A percentile compares a stretch with the other conserved stretches of the same genome.
Evolutionary conservation across 2,329 filamentous ascomycete genomes (phyloP).

Genomic region (Pseudocercospora ulei): DNA sequence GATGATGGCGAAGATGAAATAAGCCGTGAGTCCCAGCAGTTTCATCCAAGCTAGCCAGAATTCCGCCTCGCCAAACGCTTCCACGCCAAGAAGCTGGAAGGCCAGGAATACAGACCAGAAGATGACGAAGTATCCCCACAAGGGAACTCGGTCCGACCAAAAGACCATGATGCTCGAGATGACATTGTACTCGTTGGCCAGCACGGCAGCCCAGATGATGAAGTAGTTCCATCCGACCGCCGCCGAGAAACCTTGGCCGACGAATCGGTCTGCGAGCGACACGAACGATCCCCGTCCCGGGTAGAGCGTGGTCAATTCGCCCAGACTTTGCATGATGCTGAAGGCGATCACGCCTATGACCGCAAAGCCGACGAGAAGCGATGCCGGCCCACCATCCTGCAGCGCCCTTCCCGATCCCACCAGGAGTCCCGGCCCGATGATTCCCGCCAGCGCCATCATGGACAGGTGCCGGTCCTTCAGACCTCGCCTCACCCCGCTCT

Average conservation of each 20-base stretch:
- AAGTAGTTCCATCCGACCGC: slow-evolving; percentile 65
- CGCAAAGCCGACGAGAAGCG: slow-evolving; percentile 62
- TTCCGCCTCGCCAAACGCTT: slow-evolving; percentile 39
- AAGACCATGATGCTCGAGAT: slow-evolving; percentile 57
- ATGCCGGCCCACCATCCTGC: slow-evolving; percentile 58
- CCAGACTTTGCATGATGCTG: slow-evolving; percentile 61
- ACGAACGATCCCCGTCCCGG: slow-evolving; percentile 62
- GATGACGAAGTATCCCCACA: slow-evolving; percentile 38
- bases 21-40: slow-evolving; percentile 34
- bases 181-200: slow-evolving; percentile 63
- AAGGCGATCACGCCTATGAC: slow-evolving; percentile 60
- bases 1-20: slow-evolving; percentile 38
- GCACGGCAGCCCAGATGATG: slow-evolving; percentile 56
- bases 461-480: slow-evolving; percentile 58
- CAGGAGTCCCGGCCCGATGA: slow-evolving; percentile 59
- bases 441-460: slow-evolving; percentile 47
- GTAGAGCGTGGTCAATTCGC: slow-evolving; percentile 64
- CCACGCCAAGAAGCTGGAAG: slow-evolving; percentile 38
- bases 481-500: slow-evolving; percentile 58
- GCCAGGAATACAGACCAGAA: slow-evolving; percentile 36
- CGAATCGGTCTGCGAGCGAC: slow-evolving; percentile 59
- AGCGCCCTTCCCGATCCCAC: slow-evolving; percentile 63
- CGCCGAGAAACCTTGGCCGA: slow-evolving; percentile 59
- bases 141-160: slow-evolving; percentile 48
- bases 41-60: slow-evolving; percentile 41